Base-by-base conservation (phyloP, 2,329 filamentous ascomycete species). In the Lecanosticta acicola region DNA sequence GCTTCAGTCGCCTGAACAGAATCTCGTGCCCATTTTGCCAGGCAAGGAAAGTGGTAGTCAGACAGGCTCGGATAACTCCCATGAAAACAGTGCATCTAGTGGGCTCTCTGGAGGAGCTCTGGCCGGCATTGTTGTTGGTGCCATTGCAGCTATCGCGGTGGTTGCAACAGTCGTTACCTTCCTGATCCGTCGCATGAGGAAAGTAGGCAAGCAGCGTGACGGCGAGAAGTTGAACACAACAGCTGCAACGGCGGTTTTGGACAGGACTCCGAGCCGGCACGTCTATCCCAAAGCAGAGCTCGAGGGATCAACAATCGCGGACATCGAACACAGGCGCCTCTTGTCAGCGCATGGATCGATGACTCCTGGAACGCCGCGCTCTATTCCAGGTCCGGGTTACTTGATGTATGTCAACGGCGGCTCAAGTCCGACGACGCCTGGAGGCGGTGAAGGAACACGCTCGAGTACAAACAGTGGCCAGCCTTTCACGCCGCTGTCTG, bases 241-340 rank as follows among this genome's bases (percentile, higher is more conserved):
- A 4, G 32, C 44, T 8, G 40, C 34, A 5, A 37, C 43, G 17
- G 41, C 41, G 3, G 20, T 46, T 5, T 40, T 24, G 24, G 36
- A 34, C 32, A 38, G 33, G n/a, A n/a, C n/a, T 13, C 19, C 35
- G 3, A 45, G 43, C 36, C 38, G 35, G 14, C 26, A 36, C n/a
- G 68, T 72, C 10, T 67, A 71, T 34, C 67, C 67, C 11, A 74
- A 75, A 50, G 71, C 71, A 17, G 72, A 75, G 51, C 58, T 75
- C 50, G 50, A 66, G 44, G 66, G 54, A 41, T 58, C 48, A 13
- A 49, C 29, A 9, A 40, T 47, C 8, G 52, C 57, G 9, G 37
- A 40, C 17, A 46, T 46, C 14, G 56, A 55, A 29, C 36, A 46
- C 34, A 54, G 49, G 20, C 47, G 59, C 13, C 44, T 59, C 3